These are phyloP conservation scores for Ricinus communis DNA, from an alignment of 345 rosid species.

Conservation along the genomic window DNA sequence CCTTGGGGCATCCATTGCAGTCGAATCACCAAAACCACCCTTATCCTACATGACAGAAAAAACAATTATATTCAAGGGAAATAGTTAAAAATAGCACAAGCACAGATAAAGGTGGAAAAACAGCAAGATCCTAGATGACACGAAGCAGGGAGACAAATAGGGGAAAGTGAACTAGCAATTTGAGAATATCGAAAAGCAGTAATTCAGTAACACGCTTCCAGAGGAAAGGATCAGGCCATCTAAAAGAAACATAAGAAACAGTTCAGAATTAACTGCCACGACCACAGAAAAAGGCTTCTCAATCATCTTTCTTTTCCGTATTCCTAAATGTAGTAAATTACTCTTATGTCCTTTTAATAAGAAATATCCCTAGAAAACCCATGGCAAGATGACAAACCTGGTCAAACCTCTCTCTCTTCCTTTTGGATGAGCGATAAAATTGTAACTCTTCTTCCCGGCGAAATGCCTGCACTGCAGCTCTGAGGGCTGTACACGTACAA, in stretches of 20 bases:
- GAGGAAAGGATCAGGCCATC: not conserved
- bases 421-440: conserved; percentile 57
- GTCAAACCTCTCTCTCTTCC: conserved; percentile 81
- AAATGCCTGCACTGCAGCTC: conserved; percentile 82
- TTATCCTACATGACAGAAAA: conserved; percentile 57
- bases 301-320: not conserved
- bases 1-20: conserved; percentile 47
- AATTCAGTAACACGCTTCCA: not conserved
- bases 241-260: not conserved
- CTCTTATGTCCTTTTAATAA: not conserved
- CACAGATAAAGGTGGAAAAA: not conserved
- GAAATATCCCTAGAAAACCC: conserved; percentile 5
- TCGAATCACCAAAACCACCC: conserved; percentile 51
- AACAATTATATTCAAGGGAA: not conserved
- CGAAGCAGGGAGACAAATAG: not conserved
- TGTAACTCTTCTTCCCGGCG: conserved; percentile 68
- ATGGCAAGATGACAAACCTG: conserved; percentile 47
- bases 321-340: not conserved
- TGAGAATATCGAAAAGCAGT: not conserved
- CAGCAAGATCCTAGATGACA: not conserved
- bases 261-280: not conserved
- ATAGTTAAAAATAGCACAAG: not conserved
- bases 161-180: not conserved
- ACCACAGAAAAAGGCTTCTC: not conserved
- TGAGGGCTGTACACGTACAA: conserved; percentile 52